phyloP scores from a whole-genome alignment of 192 early-diverging fungal species.

The Rhizoclosmatium globosum region DNA sequence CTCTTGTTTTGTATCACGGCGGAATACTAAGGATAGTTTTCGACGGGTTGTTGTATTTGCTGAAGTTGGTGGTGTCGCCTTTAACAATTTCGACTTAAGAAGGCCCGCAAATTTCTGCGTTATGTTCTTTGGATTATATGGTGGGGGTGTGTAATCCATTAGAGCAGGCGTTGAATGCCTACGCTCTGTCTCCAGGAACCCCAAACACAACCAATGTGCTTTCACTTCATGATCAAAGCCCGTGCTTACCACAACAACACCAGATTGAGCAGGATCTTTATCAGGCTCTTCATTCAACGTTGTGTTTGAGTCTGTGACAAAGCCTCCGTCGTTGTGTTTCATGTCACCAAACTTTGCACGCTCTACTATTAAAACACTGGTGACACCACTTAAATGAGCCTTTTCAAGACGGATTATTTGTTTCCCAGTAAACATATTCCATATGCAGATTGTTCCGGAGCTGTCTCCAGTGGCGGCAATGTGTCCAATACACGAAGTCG shows the following conservation, averaged over 20 bases:
- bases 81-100: neutral
- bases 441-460: slow-evolving; percentile 39
- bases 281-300: neutral
- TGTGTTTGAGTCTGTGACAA: neutral
- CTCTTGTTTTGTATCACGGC: neutral
- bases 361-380: slow-evolving; percentile 37
- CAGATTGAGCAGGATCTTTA: neutral
- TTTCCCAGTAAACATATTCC: slow-evolving; percentile 52
- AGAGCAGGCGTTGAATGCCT: neutral
- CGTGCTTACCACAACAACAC: slow-evolving; percentile 18
- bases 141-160: neutral
- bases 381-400: slow-evolving; percentile 49
- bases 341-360: neutral
- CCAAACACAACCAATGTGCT: slow-evolving; percentile 23
- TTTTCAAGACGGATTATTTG: slow-evolving; percentile 23
- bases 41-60: neutral
- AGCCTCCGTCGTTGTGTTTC: neutral
- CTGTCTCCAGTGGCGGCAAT: slow-evolving; percentile 47
- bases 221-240: slow-evolving; percentile 35
- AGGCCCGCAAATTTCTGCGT: neutral
- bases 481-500: neutral
- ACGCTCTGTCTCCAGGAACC: neutral
- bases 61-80: neutral
- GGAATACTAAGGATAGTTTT: neutral
- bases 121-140: neutral